Conservation (phyloP, 2,329 filamentous ascomycete genomes). For the Pseudopyricularia cyperi region DNA sequence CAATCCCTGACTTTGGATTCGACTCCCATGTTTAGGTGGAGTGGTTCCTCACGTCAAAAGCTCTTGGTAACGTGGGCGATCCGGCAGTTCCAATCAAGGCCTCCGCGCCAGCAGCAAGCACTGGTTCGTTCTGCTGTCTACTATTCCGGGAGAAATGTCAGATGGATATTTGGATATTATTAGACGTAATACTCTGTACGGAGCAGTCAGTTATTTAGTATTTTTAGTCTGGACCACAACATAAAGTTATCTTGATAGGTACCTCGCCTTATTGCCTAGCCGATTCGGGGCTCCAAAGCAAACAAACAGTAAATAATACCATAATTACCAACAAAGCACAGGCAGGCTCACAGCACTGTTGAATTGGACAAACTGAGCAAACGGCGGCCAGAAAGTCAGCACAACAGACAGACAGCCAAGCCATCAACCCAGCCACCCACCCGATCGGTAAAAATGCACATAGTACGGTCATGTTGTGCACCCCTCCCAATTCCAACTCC, state of each 20-base stretch:
- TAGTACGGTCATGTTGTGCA: neutral
- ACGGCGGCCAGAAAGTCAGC: no score
- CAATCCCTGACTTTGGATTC: neutral
- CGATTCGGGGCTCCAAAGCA: no score
- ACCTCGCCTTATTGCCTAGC: no score
- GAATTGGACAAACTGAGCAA: no score
- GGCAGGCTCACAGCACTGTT: no score
- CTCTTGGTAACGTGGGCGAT: neutral
- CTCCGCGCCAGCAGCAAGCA: neutral
- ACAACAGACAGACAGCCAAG: neutral
- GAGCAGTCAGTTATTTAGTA: neutral
- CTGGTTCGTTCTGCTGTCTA: neutral
- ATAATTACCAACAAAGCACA: neutral
- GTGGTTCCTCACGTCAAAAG: neutral
- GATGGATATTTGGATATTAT: neutral
- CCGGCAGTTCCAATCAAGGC: neutral
- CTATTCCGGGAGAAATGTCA: neutral
- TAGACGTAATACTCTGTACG: neutral
- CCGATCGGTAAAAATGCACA: neutral
- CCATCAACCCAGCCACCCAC: neutral
- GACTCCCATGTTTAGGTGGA: neutral
- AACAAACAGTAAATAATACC: no score
- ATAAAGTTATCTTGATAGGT: no score
- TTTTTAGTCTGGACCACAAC: no score
- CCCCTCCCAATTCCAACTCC: neutral